Percentiles rank a stretch among this genome's conserved stretches.
Evolutionary conservation across 495 filamentous ascomycete genomes (phyloP).

Genomic region (Delitschia confertaspora): DNA sequence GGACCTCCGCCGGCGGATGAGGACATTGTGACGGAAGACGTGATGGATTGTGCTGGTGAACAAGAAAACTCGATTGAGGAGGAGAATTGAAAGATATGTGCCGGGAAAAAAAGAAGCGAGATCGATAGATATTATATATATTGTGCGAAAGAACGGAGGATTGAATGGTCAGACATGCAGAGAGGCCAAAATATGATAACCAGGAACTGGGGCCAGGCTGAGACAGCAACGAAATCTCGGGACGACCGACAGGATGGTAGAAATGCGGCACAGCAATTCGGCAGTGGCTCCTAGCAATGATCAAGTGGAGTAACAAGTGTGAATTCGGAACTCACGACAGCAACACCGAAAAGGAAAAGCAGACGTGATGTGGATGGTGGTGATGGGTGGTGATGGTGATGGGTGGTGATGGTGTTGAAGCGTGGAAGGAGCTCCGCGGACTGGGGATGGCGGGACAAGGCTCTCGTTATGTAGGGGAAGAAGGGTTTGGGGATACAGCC

Average conservation of each 20-base stretch:
- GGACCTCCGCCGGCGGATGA: too few species aligned
- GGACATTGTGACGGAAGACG: too few species aligned
- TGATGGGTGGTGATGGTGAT: slow-evolving; percentile 3
- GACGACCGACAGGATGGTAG: slow-evolving; percentile 19
- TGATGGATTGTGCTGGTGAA: too few species aligned
- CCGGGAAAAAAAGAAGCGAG: too few species aligned
- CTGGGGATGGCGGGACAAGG: too few species aligned
- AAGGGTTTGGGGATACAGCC: too few species aligned
- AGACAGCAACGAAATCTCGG: slow-evolving; percentile 23
- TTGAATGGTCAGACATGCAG: slow-evolving; percentile 18
- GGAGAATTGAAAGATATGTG: too few species aligned
- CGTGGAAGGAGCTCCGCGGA: neutral
- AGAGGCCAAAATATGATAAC: neutral
- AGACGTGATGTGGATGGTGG: neutral
- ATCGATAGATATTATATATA: too few species aligned
- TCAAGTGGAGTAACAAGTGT: slow-evolving; percentile 1
- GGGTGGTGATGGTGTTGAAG: slow-evolving; percentile 4
- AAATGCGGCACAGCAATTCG: slow-evolving; percentile 1
- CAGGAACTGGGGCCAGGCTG: slow-evolving; percentile 8
- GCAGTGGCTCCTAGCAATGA: neutral
- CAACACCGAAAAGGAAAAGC: slow-evolving; percentile 1
- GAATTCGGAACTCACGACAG: slow-evolving; percentile 2
- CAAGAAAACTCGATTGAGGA: too few species aligned
- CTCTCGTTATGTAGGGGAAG: too few species aligned
- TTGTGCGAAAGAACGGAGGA: neutral